A percentile compares a stretch with the other conserved stretches of the same genome.
These are phyloP conservation scores for Suillus bovinus DNA, from an alignment of 768 basidiomycete genomes.

Conservation along the genomic window DNA sequence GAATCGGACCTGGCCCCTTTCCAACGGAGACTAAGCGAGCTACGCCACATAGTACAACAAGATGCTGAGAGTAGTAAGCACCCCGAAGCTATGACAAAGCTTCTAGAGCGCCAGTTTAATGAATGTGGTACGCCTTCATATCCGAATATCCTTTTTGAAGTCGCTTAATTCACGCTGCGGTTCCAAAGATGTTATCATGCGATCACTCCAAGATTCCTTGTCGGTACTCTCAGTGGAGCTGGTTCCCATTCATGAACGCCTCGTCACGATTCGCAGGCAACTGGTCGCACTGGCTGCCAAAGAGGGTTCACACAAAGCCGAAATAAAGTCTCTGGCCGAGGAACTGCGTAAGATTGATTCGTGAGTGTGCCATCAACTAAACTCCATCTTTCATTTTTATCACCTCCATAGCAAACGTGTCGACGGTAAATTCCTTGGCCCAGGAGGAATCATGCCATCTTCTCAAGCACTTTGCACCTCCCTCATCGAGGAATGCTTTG, in stretches of 20 bases:
- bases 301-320: conserved; percentile 80
- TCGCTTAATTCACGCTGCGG: neutral
- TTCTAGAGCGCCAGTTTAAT: conserved; percentile 88
- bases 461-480: conserved; percentile 93
- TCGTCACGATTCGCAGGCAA: conserved; percentile 86
- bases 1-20: conserved; percentile 90
- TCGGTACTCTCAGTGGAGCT: conserved; percentile 89
- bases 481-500: conserved; percentile 94
- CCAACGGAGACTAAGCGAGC: conserved; percentile 73
- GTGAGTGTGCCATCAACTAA: conserved; percentile 52
- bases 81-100: conserved; percentile 81
- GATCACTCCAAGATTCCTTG: conserved; percentile 79
- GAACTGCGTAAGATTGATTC: conserved; percentile 95
- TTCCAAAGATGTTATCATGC: conserved; percentile 68
- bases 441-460: conserved; percentile 84
- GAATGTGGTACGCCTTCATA: conserved; percentile 73
- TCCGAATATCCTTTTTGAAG: conserved; percentile 11
- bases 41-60: conserved; percentile 83
- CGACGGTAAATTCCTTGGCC: conserved; percentile 93
- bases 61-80: conserved; percentile 83
- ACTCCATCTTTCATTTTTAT: conserved; percentile 1
- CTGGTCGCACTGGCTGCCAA: conserved; percentile 87
- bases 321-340: conserved; percentile 87
- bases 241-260: conserved; percentile 84
- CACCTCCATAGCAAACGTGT: conserved; percentile 70